Percentiles rank a stretch among this genome's conserved stretches.
Evolutionary conservation across 148 eudicot species (phyloP).

Genomic region (Vaccinium vitisidaea): DNA sequence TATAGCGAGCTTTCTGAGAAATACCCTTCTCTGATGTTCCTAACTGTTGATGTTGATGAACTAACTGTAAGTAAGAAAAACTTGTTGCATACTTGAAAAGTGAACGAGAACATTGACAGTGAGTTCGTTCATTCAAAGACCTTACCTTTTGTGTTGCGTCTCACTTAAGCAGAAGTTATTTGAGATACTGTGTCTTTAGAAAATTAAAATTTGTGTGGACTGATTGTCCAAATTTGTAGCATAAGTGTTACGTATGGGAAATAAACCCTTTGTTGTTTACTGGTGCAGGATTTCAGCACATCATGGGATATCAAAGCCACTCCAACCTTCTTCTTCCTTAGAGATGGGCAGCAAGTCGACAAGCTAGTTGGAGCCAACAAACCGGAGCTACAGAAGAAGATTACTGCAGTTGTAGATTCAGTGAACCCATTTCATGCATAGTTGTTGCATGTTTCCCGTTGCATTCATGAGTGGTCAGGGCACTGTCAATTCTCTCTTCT

Average conservation of each 20-base stretch:
- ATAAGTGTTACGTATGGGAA: background rate
- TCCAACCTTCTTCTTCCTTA: conserved; percentile 95
- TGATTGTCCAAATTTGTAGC: background rate
- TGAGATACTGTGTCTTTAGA: background rate
- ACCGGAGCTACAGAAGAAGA: conserved; percentile 80
- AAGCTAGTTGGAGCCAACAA: conserved; percentile 96
- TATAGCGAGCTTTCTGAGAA: conserved; percentile 78
- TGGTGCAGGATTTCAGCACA: conserved; percentile 85
- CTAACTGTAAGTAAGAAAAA: conserved; percentile 63
- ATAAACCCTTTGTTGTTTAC: background rate
- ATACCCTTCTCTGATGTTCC: conserved; percentile 67
- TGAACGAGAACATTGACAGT: background rate
- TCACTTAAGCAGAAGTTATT: background rate
- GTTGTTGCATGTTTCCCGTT: background rate
- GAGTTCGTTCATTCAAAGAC: background rate
- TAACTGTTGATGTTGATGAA: conserved; percentile 88
- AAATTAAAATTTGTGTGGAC: background rate
- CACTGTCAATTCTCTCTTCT: background rate
- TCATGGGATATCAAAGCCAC: conserved; percentile 95
- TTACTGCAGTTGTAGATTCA: conserved; percentile 52
- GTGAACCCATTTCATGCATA: conserved; percentile 31
- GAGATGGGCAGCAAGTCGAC: conserved; percentile 82
- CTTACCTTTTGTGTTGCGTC: background rate
- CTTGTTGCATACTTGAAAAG: background rate
- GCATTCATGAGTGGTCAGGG: background rate